These are phyloP conservation scores for Porphyrellus cyaneotinctus DNA, from an alignment of 768 basidiomycete species.

Conservation along the genomic window DNA sequence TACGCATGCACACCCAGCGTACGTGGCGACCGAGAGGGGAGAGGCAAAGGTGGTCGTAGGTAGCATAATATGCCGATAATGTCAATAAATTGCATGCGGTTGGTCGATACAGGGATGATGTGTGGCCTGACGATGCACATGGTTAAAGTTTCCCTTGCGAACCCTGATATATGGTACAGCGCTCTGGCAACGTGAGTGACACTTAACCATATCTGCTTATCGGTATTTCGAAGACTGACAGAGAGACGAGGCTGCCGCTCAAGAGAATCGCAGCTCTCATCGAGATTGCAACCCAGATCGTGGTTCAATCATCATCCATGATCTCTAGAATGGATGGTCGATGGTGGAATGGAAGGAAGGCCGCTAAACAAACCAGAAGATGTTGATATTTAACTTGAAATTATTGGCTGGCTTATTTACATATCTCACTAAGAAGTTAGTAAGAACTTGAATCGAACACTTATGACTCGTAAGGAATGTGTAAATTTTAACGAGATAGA, in stretches of 20 bases:
- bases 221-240: not conserved
- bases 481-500: not conserved
- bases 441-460: not conserved
- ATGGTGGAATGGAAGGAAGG: slow-evolving; percentile 72
- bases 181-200: slow-evolving; percentile 62
- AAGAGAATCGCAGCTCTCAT: slow-evolving; percentile 61
- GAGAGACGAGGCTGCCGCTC: slow-evolving; percentile 49
- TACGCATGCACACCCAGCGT: too few species aligned
- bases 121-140: not conserved
- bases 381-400: slow-evolving; percentile 21
- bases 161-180: slow-evolving; percentile 46
- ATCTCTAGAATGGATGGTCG: slow-evolving; percentile 44
- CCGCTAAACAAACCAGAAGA: slow-evolving; percentile 39
- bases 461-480: not conserved
- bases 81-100: too few species aligned
- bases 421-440: not conserved
- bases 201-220: not conserved
- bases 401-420: not conserved
- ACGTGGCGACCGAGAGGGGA: too few species aligned
- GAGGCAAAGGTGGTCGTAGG: too few species aligned
- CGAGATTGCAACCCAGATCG: slow-evolving; percentile 63
- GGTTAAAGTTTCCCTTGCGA: slow-evolving; percentile 13
- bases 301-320: slow-evolving; percentile 50
- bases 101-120: not conserved
- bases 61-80: too few species aligned